Conservation (phyloP, 179 eudicot genomes). For the Beta corolliflora region DNA sequence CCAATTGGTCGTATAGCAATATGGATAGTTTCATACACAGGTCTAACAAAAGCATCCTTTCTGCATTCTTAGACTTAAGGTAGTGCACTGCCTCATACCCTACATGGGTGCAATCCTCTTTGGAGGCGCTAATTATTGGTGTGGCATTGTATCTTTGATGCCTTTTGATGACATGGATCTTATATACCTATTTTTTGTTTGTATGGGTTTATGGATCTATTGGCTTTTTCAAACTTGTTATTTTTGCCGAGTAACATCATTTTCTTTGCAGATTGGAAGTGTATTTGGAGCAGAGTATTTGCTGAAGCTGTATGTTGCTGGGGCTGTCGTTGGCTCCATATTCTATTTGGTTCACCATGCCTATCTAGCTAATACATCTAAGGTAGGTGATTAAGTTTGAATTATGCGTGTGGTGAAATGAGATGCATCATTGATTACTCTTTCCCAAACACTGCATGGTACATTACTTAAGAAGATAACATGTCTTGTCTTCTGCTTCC, state of each 20-base stretch:
- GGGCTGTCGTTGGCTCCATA: slow-evolving; percentile 78
- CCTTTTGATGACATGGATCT: not conserved
- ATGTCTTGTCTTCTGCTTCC: not conserved
- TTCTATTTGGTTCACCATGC: slow-evolving; percentile 78
- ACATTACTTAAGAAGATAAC: not conserved
- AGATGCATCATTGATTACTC: not conserved
- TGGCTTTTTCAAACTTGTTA: not conserved
- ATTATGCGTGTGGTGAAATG: slow-evolving; percentile 6
- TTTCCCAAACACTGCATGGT: slow-evolving; percentile 3
- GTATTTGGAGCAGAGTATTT: slow-evolving; percentile 65
- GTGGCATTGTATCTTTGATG: not conserved
- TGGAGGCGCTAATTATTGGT: not conserved
- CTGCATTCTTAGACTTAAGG: not conserved
- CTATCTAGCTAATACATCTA: slow-evolving; percentile 35
- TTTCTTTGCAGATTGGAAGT: slow-evolving; percentile 58
- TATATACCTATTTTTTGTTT: not conserved
- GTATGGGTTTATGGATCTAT: not conserved
- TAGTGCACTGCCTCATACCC: not conserved
- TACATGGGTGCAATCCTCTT: not conserved
- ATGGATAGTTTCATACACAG: not conserved
- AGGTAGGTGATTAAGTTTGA: slow-evolving; percentile 42
- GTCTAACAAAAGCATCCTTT: not conserved
- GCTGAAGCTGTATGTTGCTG: slow-evolving; percentile 77
- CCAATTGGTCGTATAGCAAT: not conserved
- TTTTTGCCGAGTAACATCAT: slow-evolving; percentile 18